Conservation (phyloP, 495 filamentous ascomycete species). For the Jackrogersella minutella region DNA sequence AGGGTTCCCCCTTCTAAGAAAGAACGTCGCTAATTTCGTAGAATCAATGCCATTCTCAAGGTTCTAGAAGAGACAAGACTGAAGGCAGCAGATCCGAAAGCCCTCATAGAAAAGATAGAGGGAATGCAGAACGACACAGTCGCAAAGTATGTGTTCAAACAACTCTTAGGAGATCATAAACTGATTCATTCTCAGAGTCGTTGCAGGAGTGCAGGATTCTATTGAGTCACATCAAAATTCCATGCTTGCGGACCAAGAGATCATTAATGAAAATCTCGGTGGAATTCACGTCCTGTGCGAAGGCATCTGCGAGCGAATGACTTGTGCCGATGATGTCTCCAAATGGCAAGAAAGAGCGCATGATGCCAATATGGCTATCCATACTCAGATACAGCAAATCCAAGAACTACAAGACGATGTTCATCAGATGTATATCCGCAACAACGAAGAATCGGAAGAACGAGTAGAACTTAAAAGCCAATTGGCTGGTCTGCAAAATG, state of each 20-base stretch:
- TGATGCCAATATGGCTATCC: slow-evolving; percentile 17
- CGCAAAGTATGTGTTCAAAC: slow-evolving; percentile 22
- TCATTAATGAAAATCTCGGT: slow-evolving; percentile 8
- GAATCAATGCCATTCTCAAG: slow-evolving; percentile 29
- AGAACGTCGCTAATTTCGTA: slow-evolving; percentile 14
- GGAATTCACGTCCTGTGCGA: slow-evolving; percentile 25
- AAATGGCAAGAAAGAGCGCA: slow-evolving; percentile 32
- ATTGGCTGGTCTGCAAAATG: background rate
- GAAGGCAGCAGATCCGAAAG: slow-evolving; percentile 6
- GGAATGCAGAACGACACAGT: slow-evolving; percentile 19
- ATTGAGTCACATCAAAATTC: background rate
- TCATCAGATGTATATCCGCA: slow-evolving; percentile 16
- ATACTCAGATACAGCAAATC: slow-evolving; percentile 25
- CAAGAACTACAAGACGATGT: slow-evolving; percentile 40
- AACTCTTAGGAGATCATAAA: background rate
- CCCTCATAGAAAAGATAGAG: slow-evolving; percentile 24
- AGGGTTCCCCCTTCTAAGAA: background rate
- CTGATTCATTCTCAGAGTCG: background rate
- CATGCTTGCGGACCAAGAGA: background rate
- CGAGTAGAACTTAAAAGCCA: slow-evolving; percentile 11
- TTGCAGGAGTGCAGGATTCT: slow-evolving; percentile 10
- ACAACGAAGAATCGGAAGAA: slow-evolving; percentile 26
- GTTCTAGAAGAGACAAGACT: slow-evolving; percentile 17
- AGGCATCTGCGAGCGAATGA: slow-evolving; percentile 2
- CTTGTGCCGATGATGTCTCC: background rate